Conservation (phyloP, 208 protist species). For the Acanthamoeba sp. region DNA sequence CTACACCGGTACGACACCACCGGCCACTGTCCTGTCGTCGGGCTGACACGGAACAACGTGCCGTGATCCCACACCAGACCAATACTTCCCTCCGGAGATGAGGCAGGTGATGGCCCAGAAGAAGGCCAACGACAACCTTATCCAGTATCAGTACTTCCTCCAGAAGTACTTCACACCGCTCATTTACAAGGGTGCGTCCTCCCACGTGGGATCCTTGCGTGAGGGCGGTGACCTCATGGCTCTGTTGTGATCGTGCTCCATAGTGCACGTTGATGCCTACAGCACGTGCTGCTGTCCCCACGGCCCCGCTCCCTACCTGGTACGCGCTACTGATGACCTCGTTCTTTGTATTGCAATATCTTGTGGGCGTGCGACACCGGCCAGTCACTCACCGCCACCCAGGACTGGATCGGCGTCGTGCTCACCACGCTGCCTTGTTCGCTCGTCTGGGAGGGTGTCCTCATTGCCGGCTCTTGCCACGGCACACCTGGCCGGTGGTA, state of each 20-base stretch:
- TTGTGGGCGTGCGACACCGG: too few species aligned
- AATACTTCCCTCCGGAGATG: neutral
- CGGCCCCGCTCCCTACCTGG: neutral
- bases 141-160: constrained; percentile 20
- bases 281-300: constrained; percentile 20
- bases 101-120: constrained; percentile 24
- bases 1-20: constrained; percentile 29
- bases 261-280: constrained; percentile 21
- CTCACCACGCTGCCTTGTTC: constrained; percentile 2
- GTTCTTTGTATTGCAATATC: neutral
- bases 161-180: constrained; percentile 2
- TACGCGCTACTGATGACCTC: neutral
- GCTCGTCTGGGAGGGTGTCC: constrained; percentile 12
- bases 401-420: constrained; percentile 20
- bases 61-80: too few species aligned
- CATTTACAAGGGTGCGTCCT: constrained; percentile 3
- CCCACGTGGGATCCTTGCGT: neutral
- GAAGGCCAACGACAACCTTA: constrained; percentile 15
- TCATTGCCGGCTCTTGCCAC: constrained; percentile 15
- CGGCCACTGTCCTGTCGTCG: too few species aligned
- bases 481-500: constrained; percentile 31
- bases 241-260: neutral
- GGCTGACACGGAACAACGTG: too few species aligned
- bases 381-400: neutral
- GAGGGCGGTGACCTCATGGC: neutral